Percentiles rank a stretch among this genome's conserved stretches.
Conservation (phyloP, 2,329 filamentous ascomycete genomes). For the Sclerotinia spermophila region DNA sequence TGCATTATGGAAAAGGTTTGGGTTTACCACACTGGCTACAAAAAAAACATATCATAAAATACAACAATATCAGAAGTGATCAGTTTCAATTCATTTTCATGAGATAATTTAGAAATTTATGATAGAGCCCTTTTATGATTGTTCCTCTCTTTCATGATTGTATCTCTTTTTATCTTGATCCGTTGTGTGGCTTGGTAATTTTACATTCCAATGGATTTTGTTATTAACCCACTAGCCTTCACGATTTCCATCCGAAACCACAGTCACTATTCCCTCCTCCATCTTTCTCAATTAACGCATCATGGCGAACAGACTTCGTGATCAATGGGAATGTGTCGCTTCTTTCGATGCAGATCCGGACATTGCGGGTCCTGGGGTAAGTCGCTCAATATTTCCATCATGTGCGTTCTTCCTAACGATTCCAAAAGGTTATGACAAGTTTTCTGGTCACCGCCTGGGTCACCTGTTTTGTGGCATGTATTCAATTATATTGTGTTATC, state of each 20-base stretch:
- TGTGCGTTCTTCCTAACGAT: neutral
- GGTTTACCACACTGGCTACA: too few relatives aligned
- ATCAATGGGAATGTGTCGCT: slow-evolving; percentile 11
- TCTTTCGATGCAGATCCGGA: slow-evolving; percentile 21
- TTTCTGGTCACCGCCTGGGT: slow-evolving; percentile 22
- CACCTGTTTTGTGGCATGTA: slow-evolving; percentile 20
- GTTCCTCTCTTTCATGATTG: neutral
- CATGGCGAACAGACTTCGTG: neutral
- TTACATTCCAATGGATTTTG: neutral
- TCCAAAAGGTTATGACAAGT: slow-evolving; percentile 19
- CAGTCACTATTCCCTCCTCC: neutral
- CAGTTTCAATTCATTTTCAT: neutral
- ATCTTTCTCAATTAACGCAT: neutral
- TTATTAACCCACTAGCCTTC: neutral
- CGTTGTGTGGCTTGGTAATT: slow-evolving; percentile 3
- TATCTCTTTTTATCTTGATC: neutral
- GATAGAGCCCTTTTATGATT: neutral
- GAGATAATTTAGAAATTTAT: neutral
- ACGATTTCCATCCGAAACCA: neutral
- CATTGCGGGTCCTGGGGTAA: slow-evolving; percentile 22
- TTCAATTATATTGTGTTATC: slow-evolving; percentile 18
- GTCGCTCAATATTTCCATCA: neutral
- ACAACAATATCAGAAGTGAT: too few relatives aligned
- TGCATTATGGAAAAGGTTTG: too few relatives aligned
- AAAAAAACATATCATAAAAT: neutral